These are phyloP conservation scores for Solanum lignicaule DNA, from an alignment of 257 asterid species.

Conservation along the genomic window DNA sequence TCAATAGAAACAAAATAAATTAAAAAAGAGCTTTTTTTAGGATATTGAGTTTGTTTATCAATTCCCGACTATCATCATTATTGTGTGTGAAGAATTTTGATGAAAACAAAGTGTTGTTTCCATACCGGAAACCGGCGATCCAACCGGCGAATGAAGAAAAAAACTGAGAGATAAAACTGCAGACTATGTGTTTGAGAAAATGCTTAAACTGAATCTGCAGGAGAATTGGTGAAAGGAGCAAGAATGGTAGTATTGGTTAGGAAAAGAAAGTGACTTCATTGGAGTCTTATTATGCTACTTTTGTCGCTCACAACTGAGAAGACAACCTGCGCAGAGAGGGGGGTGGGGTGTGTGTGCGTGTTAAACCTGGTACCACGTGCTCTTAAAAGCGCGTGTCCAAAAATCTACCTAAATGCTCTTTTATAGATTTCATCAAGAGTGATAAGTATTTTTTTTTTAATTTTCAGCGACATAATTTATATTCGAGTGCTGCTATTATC, in stretches of 20 bases:
- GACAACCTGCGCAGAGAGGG: background rate
- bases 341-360: background rate
- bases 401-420: constrained; percentile 24
- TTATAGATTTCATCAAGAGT: constrained; percentile 20
- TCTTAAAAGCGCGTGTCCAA: constrained; percentile 42
- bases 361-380: constrained; percentile 39
- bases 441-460: background rate
- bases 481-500: background rate
- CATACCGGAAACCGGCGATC: constrained; percentile 23
- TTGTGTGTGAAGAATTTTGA: background rate
- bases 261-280: constrained; percentile 7
- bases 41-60: background rate
- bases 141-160: constrained; percentile 5
- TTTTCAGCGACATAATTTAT: background rate
- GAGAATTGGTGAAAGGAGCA: background rate
- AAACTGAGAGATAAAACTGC: background rate
- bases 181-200: constrained; percentile 12
- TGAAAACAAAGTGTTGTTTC: background rate
- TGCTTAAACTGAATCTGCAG: constrained; percentile 12
- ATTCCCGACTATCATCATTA: constrained; percentile 9
- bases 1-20: background rate
- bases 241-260: constrained; percentile 9
- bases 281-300: constrained; percentile 8
- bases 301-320: constrained; percentile 9
- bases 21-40: background rate